Evolutionary conservation across 2,329 filamentous ascomycete genomes (phyloP).

Genomic region (Fusarium transvaalense): DNA sequence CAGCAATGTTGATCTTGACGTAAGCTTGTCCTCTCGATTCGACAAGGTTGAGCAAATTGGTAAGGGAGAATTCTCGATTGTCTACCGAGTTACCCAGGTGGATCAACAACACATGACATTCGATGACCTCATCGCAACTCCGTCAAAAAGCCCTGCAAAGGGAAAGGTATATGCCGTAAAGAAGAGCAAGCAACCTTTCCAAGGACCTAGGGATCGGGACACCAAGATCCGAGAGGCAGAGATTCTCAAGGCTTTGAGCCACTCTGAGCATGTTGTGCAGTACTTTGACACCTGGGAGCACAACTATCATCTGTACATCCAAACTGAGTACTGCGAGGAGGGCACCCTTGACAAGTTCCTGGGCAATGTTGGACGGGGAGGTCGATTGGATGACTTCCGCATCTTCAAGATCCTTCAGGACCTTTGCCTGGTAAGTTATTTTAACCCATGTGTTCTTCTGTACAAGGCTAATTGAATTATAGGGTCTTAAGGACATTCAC

Average conservation of each 20-base stretch:
- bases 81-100: constrained; percentile 78
- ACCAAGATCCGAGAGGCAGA: constrained; percentile 86
- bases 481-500: constrained; percentile 93
- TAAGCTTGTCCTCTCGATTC: constrained; percentile 79
- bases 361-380: constrained; percentile 82
- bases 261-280: constrained; percentile 86
- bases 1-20: constrained; percentile 78
- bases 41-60: constrained; percentile 84
- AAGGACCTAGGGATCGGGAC: constrained; percentile 83
- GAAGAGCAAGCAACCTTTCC: constrained; percentile 85
- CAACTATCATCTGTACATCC: constrained; percentile 89
- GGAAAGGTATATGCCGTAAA: constrained; percentile 89
- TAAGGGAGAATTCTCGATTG: constrained; percentile 91
- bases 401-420: constrained; percentile 99
- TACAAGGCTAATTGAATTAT: constrained; percentile 24
- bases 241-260: constrained; percentile 79
- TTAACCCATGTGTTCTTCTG: neutral
- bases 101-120: constrained; percentile 51
- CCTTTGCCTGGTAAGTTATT: constrained; percentile 77
- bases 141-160: constrained; percentile 65
- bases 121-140: constrained; percentile 60
- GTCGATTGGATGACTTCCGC: constrained; percentile 92
- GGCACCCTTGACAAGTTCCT: constrained; percentile 91
- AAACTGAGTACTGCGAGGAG: constrained; percentile 97
- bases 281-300: constrained; percentile 91